Conservation (phyloP, 2,329 filamentous ascomycete genomes). For the Scytalidium sp. region DNA sequence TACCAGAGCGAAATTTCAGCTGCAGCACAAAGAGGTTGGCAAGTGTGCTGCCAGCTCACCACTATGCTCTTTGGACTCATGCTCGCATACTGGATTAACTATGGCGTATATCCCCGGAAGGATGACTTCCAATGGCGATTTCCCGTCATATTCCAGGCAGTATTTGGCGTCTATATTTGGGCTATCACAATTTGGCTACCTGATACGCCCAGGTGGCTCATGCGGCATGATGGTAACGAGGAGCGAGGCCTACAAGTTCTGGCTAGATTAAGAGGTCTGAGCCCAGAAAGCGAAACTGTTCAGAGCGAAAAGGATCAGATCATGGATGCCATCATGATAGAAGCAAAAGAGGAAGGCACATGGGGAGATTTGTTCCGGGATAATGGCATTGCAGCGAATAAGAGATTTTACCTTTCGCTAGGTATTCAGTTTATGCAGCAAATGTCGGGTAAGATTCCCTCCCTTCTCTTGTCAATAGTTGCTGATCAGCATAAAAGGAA, state of each 20-base stretch:
- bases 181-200: conserved; percentile 84
- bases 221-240: conserved; percentile 93
- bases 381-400: conserved; percentile 46
- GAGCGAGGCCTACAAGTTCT: conserved; percentile 89
- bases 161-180: conserved; percentile 82
- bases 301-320: conserved; percentile 14
- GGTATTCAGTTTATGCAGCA: conserved; percentile 49
- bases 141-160: conserved; percentile 81
- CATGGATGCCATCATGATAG: conserved; percentile 13
- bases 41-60: conserved; percentile 32
- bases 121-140: conserved; percentile 90
- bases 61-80: conserved; percentile 58
- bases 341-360: conserved; percentile 29
- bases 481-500: conserved; percentile 20
- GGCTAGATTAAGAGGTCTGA: conserved; percentile 20
- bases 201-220: conserved; percentile 91
- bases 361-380: conserved; percentile 36
- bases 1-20: conserved; percentile 35
- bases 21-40: conserved; percentile 31
- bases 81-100: conserved; percentile 95
- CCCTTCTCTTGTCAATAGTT: conserved; percentile 12
- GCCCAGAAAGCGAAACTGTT: neutral
- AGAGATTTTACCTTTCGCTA: conserved; percentile 45
- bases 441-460: conserved; percentile 30
- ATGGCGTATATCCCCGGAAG: conserved; percentile 56